Evolutionary conservation across 2,329 filamentous ascomycete genomes (phyloP), one percentile per base, ranked within the genome.

Genomic region (Rugonectria rugulosa): DNA sequence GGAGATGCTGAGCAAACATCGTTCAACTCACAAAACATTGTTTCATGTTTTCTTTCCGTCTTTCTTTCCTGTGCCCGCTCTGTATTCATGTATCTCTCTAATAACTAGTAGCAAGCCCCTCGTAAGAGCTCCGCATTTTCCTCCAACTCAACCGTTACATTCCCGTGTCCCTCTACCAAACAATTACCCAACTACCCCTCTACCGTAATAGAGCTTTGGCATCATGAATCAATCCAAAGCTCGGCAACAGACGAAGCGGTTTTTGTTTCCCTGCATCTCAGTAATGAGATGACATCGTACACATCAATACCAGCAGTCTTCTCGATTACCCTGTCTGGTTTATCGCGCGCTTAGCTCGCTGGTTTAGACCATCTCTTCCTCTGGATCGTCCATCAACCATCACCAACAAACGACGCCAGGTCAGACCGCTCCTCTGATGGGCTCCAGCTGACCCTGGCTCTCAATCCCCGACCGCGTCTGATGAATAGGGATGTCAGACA

Each of bases 361-460:
- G 38, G 44, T 32, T 31, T 38, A 34, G 50, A 41, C 42, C 26
- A 32, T 17, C 42, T 20, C 36, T 46, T 46, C 19, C 34, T 31
- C 36, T 23, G 6, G 20, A 32, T 41, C 27, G 44, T 36, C 37
- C 23, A 55, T 40, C 38, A 50, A 26, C n/a, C n/a, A 49, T 20
- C 38, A 40, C n/a, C 38, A 41, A 21, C 31, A 24, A 29, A 41
- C 5, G 29, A 45, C 38, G 41, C 51, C 27, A 32, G 31, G 45
- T 38, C 44, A 50, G 52, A 55, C 51, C 51, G 52, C 52, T 40
- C 38, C 52, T 48, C 52, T 24, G n/a, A 9, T 14, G 31, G 31
- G 38, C 34, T 21, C 52, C 34, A 43, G 40, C 31, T 44, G 29
- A 49, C 44, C 44, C 21, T 26, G 5, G 11, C 11, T 19, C 29